Percentiles rank a stretch among this genome's conserved stretches.
Evolutionary conservation across 768 basidiomycete species (phyloP).

Genomic region (Boletellus emodensis): DNA sequence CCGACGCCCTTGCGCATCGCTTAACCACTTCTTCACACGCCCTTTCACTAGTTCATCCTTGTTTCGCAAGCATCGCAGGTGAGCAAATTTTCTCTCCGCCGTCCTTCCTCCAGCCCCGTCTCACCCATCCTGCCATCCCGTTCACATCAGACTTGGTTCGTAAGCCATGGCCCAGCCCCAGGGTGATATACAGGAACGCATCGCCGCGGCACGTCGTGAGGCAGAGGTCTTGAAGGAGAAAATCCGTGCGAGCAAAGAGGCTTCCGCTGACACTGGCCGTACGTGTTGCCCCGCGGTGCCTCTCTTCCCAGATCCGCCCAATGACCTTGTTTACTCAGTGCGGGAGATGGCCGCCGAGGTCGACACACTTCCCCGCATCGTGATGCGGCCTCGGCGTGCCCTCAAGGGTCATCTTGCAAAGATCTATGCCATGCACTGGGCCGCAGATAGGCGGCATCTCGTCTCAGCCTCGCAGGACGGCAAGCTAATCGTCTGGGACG

Average conservation of each 20-base stretch:
- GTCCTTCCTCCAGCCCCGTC: neutral
- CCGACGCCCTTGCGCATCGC: constrained; percentile 1
- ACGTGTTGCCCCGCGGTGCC: constrained; percentile 35
- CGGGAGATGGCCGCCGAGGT: constrained; percentile 98
- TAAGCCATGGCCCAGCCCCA: constrained; percentile 69
- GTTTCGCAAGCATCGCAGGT: constrained; percentile 29
- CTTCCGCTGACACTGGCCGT: constrained; percentile 97
- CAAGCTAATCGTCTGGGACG: constrained; percentile 99
- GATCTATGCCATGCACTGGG: constrained; percentile 99
- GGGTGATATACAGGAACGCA: constrained; percentile 85
- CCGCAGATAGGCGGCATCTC: constrained; percentile 92
- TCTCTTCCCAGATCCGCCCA: constrained; percentile 1
- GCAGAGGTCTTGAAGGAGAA: constrained; percentile 98
- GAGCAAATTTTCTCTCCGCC: constrained; percentile 24
- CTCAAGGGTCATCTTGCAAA: constrained; percentile 97
- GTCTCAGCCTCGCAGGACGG: constrained; percentile 99
- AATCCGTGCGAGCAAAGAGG: constrained; percentile 94
- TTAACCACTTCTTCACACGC: constrained; percentile 26
- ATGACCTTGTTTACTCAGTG: constrained; percentile 47
- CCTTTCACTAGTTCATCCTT: constrained; percentile 22
- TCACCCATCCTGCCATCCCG: neutral
- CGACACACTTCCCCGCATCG: constrained; percentile 91
- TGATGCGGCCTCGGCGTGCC: constrained; percentile 93
- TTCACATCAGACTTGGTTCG: constrained; percentile 5
- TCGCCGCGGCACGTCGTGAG: constrained; percentile 94